These are phyloP conservation scores for Paecilomyces sp. DNA, from an alignment of 2,329 filamentous ascomycete genomes.

Conservation along the genomic window DNA sequence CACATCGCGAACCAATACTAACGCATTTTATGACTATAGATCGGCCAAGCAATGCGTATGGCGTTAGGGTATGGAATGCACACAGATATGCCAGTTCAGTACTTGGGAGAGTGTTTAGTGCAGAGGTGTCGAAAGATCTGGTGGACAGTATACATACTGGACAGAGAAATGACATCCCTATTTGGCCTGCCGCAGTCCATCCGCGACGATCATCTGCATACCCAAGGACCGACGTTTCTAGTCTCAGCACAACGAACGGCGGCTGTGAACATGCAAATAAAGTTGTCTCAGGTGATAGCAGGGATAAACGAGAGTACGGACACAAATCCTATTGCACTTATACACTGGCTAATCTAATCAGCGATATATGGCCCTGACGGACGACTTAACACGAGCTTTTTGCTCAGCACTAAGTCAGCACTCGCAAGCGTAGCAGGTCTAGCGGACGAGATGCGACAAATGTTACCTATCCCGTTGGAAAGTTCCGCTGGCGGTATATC, in stretches of 20 bases:
- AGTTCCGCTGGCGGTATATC: slow-evolving; percentile 34
- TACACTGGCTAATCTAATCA: slow-evolving; percentile 7
- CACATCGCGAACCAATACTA: neutral
- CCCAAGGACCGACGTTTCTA: slow-evolving; percentile 38
- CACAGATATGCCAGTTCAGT: slow-evolving; percentile 41
- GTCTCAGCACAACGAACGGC: slow-evolving; percentile 31
- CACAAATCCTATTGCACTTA: neutral
- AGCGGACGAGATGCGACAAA: slow-evolving; percentile 31
- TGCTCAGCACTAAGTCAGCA: slow-evolving; percentile 33
- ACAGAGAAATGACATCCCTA: slow-evolving; percentile 47
- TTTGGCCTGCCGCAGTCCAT: slow-evolving; percentile 47
- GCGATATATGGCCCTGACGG: slow-evolving; percentile 38
- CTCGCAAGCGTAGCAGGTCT: slow-evolving; percentile 33
- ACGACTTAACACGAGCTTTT: slow-evolving; percentile 26
- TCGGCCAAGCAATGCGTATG: slow-evolving; percentile 47
- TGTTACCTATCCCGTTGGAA: slow-evolving; percentile 31
- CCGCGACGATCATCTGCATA: slow-evolving; percentile 45
- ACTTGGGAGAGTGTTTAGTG: slow-evolving; percentile 34
- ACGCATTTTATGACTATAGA: slow-evolving; percentile 18
- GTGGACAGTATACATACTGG: slow-evolving; percentile 50
- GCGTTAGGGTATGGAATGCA: slow-evolving; percentile 47
- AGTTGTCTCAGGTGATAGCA: slow-evolving; percentile 38
- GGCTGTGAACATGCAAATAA: slow-evolving; percentile 40
- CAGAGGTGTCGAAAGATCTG: slow-evolving; percentile 45
- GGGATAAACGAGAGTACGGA: slow-evolving; percentile 39